A percentile compares a stretch with the other conserved stretches of the same genome.
phyloP scores from a whole-genome alignment of 2,329 filamentous ascomycete genomes.

The Zalaria sp. region DNA sequence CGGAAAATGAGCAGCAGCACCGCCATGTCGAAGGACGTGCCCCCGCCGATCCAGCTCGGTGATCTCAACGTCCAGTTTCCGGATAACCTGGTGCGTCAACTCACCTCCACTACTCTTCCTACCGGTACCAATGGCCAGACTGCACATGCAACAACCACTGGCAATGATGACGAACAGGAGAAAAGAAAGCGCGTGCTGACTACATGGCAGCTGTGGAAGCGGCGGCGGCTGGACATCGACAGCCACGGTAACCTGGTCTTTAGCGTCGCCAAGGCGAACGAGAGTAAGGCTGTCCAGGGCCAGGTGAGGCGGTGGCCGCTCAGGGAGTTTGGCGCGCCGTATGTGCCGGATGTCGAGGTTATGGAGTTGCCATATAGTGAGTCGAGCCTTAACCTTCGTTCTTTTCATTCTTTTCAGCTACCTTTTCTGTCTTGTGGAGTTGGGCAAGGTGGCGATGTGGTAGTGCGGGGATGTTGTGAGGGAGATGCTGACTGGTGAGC shows the following conservation, averaged over 20 bases:
- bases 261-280: constrained; percentile 44
- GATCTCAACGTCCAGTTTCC: constrained; percentile 97
- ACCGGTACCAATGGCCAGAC: too few relatives aligned
- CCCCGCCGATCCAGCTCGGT: constrained; percentile 56
- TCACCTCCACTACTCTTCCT: not conserved
- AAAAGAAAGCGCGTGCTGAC: constrained; percentile 1
- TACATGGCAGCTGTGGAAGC: constrained; percentile 63
- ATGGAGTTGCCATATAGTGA: constrained; percentile 81
- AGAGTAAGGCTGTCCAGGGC: constrained; percentile 32
- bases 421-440: too few relatives aligned
- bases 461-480: too few relatives aligned
- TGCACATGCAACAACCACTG: too few relatives aligned
- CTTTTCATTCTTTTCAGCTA: too few relatives aligned
- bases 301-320: constrained; percentile 72
- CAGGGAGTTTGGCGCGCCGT: constrained; percentile 66
- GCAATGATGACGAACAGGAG: too few relatives aligned
- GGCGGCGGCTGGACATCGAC: constrained; percentile 76
- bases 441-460: too few relatives aligned
- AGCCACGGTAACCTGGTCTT: constrained; percentile 71
- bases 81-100: constrained; percentile 54
- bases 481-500: not conserved
- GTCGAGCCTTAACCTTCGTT: too few relatives aligned
- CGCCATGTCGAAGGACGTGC: constrained; percentile 18
- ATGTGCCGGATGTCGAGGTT: constrained; percentile 74
- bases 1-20: constrained; percentile 8